Evolutionary conservation across 208 protist species (phyloP), one percentile per base, ranked within the genome.

Genomic region (Wallacemonas collosoma): DNA sequence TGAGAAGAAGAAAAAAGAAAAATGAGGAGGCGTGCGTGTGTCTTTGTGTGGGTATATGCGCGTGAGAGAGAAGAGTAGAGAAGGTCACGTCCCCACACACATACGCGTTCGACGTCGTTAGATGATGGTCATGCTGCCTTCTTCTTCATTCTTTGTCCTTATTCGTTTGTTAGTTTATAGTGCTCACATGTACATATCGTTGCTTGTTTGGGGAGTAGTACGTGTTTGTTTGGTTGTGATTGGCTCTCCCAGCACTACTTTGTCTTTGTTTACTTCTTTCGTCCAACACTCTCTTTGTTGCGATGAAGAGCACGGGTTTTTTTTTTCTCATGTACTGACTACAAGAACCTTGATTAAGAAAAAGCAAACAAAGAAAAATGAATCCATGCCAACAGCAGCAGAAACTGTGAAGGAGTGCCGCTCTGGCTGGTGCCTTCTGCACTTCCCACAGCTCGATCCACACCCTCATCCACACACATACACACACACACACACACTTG

Each of bases 401-500:
- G 26, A 26, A 26, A 26, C 26, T 26, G 26, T 26, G 26, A 26
- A 26, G 26, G 26, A 26, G 26, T 26, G 26, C 26, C 26, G 26
- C 26, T 26, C 26, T 26, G 26, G 26, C 0, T 26, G 26, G 26
- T 26, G 26, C 26, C 26, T 26, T 26, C 26, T 26, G 26, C 26
- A 26, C 26, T 26, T 26, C 26, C 26, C 26, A 26, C 26, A 26
- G 26, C 26, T 26, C 26, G 26, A 26, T 26, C 26, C 26, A 26
- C 26, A 26, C 26, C 26, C 26, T 26, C 26, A 26, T 26, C 0
- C 9, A 61, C 26, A 61, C 55, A 61, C 55, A 1, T 17, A 61
- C 55, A 61, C 55, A 61, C 55, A 61, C 55, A 1, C 1, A 61
- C 55, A 61, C 55, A 39, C 58, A 64, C 58, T 35, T n/a, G 17